phyloP scores from a whole-genome alignment of 805 yeast species.

The Metschnikowia cubensis region DNA sequence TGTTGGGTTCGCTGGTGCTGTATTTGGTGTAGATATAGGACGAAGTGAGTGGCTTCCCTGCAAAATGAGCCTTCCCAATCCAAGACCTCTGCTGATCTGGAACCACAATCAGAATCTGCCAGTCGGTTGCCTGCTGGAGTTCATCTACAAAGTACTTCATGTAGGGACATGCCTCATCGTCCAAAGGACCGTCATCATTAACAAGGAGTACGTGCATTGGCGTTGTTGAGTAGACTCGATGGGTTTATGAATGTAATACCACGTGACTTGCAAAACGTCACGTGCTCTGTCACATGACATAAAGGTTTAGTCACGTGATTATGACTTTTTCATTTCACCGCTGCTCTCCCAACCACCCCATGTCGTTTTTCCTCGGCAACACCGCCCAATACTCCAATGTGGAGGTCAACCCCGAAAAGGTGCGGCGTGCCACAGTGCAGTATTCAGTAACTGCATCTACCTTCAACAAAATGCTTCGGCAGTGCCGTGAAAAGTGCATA shows the following conservation, averaged over 20 bases:
- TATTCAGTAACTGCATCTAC: conserved; percentile 52
- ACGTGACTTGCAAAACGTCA: not conserved
- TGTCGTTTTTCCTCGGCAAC: conserved; percentile 62
- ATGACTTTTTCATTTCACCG: not conserved
- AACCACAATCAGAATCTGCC: conserved; percentile 81
- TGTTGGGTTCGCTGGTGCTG: conserved; percentile 43
- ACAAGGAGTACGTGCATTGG: conserved; percentile 59
- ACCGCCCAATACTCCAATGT: conserved; percentile 40
- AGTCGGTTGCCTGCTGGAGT: conserved; percentile 58
- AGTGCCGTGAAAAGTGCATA: conserved; percentile 75
- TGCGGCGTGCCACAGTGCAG: conserved; percentile 64
- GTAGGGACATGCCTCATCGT: conserved; percentile 76
- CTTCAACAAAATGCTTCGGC: conserved; percentile 46
- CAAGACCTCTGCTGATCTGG: conserved; percentile 89
- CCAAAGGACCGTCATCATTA: conserved; percentile 95
- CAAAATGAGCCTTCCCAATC: conserved; percentile 97
- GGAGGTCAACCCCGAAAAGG: conserved; percentile 55
- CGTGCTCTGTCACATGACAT: not conserved
- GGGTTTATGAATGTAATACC: not conserved
- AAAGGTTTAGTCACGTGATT: no score
- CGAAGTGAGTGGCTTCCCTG: conserved; percentile 61
- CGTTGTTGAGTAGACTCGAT: not conserved
- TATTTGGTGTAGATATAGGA: conserved; percentile 56
- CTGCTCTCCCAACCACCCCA: conserved; percentile 18
- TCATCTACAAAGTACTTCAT: conserved; percentile 76